These are phyloP conservation scores for Cucurbitaria berberidis DNA, from an alignment of 2,329 filamentous ascomycete genomes.

Conservation along the genomic window DNA sequence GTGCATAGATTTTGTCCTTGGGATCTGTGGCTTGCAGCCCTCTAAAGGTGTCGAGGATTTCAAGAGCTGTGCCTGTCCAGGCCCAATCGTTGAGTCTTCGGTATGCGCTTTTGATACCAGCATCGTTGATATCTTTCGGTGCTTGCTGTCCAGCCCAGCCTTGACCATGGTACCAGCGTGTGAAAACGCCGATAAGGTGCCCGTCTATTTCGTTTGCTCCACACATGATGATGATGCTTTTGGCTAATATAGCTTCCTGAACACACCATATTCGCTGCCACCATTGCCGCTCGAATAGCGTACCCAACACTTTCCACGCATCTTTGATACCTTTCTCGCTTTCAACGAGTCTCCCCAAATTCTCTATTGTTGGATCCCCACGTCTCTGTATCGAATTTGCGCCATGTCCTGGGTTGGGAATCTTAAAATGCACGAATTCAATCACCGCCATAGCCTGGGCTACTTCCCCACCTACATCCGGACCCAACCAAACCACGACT, in stretches of 20 bases:
- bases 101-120: neutral
- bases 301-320: neutral
- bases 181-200: neutral
- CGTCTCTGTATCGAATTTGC: neutral
- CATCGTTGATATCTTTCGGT: neutral
- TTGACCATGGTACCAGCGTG: neutral
- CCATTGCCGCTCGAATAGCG: neutral
- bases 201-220: neutral
- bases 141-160: neutral
- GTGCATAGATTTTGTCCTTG: constrained; percentile 1
- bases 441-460: neutral
- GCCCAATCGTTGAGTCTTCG: neutral
- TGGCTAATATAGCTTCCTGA: neutral
- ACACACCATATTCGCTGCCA: neutral
- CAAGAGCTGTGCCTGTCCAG: neutral
- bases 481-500: neutral
- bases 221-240: neutral
- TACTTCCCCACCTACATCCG: neutral
- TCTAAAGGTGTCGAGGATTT: neutral
- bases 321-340: neutral
- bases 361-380: neutral
- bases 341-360: neutral
- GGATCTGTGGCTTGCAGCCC: neutral
- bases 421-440: neutral
- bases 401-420: neutral